Percentiles rank a stretch among this genome's conserved stretches.
These are phyloP conservation scores for Schizochytrium sp. DNA, from an alignment of 108 stramenopile genomes.

Conservation along the genomic window DNA sequence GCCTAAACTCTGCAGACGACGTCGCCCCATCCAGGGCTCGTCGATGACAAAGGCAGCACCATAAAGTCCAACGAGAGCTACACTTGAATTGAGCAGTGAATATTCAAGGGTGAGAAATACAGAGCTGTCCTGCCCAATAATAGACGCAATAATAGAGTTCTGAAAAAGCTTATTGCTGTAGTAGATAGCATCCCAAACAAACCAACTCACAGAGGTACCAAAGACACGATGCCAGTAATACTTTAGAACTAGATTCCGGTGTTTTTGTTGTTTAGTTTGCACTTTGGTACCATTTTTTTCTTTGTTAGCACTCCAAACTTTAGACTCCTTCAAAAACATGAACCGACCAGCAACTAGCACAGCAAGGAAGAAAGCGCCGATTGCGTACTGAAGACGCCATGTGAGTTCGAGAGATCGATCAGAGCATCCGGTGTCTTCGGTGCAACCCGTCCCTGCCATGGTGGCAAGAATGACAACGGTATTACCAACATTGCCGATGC, in stretches of 20 bases:
- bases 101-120: background rate
- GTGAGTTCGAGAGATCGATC: constrained; percentile 62
- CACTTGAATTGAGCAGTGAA: constrained; percentile 42
- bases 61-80: constrained; percentile 73
- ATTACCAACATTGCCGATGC: constrained; percentile 66
- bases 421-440: constrained; percentile 50
- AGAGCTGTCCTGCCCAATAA: constrained; percentile 20
- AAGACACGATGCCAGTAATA: constrained; percentile 59
- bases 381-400: constrained; percentile 53
- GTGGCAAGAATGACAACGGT: constrained; percentile 22
- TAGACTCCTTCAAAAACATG: background rate
- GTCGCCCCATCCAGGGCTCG: constrained; percentile 66
- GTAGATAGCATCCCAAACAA: constrained; percentile 74
- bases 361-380: constrained; percentile 13
- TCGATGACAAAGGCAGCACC: constrained; percentile 69
- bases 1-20: constrained; percentile 70
- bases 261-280: background rate
- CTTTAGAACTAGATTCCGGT: background rate
- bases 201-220: constrained; percentile 77
- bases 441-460: constrained; percentile 61
- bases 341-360: background rate
- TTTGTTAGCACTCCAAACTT: background rate
- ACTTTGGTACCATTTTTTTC: background rate
- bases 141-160: constrained; percentile 33
- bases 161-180: constrained; percentile 72